These are phyloP conservation scores for Westerdykella aurantiaca DNA, from an alignment of 2,329 filamentous ascomycete genomes.

Conservation along the genomic window DNA sequence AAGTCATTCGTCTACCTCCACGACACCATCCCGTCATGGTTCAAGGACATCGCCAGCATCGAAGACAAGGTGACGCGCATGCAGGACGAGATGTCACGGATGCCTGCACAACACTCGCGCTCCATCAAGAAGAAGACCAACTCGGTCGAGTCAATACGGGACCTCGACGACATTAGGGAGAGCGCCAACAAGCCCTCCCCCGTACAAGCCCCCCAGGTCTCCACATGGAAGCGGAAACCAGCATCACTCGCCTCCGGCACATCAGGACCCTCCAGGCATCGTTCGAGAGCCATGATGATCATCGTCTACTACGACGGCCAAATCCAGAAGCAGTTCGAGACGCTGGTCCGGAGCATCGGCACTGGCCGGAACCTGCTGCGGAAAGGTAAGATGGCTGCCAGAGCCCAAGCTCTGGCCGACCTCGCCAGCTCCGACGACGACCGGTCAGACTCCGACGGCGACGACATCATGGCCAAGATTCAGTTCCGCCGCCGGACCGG, in stretches of 20 bases:
- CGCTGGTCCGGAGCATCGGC: slow-evolving; percentile 75
- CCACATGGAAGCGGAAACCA: slow-evolving; percentile 40
- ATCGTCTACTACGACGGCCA: slow-evolving; percentile 91
- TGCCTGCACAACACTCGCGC: slow-evolving; percentile 22
- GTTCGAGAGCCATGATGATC: slow-evolving; percentile 64
- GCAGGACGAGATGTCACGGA: slow-evolving; percentile 29
- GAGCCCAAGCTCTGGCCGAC: slow-evolving; percentile 50
- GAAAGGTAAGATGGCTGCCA: slow-evolving; percentile 79
- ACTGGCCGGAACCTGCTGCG: slow-evolving; percentile 76
- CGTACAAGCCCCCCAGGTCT: slow-evolving; percentile 9
- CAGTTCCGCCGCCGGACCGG: slow-evolving; percentile 30
- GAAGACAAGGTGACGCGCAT: slow-evolving; percentile 30
- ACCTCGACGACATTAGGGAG: slow-evolving; percentile 20
- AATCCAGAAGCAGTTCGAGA: slow-evolving; percentile 76
- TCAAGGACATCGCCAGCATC: slow-evolving; percentile 26
- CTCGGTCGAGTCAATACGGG: slow-evolving; percentile 36
- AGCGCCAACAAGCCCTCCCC: slow-evolving; percentile 7
- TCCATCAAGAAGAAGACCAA: slow-evolving; percentile 27
- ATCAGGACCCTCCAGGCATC: slow-evolving; percentile 52
- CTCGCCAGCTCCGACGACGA: slow-evolving; percentile 27
- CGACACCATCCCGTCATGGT: slow-evolving; percentile 37
- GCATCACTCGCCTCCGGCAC: slow-evolving; percentile 37
- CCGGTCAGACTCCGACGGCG: slow-evolving; percentile 18
- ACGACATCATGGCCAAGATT: slow-evolving; percentile 30
- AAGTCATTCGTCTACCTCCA: slow-evolving; percentile 35